Base-by-base conservation (phyloP, 768 basidiomycete species). In the Pulveroboletus sp. region DNA sequence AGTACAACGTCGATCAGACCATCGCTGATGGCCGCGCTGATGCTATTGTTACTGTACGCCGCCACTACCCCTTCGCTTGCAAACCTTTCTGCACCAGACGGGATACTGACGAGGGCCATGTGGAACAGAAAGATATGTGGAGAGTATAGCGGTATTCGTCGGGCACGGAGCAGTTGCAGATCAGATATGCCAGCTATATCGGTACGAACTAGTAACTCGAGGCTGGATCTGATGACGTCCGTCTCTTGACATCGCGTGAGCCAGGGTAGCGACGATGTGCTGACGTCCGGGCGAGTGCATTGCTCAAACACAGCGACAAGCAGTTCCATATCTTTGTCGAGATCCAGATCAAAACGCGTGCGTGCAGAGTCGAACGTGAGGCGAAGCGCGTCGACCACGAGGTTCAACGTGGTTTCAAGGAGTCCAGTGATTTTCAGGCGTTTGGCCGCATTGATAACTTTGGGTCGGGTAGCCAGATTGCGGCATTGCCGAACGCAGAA, bases 111-210 rank as follows among this genome's bases (percentile, higher is more conserved):
- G 17, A 96, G 70, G 1, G 89, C 81, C 74, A 93, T 86, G 61
- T 95, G 92, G 72, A 96, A 89, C 28, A 85, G 72, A 47, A 96
- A 79, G 49, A 95, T 73, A 58, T 89, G 86, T 0, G 86, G 82
- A 0, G 86, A 76, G 60, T 91, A 91, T 26, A 87, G 68, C 11
- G 88, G 79, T 61, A 80, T 75, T 47, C 83, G 84, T 39, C 80
- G 79, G 1, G 77, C 61, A 18, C 85, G 72, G 15, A 89, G 76
- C 10, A 85, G 69, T 2, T 80, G 72, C 1, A 87, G 65, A 55
- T 89, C 84, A 11, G 85, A 81, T 12, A 84, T 63, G 12, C 89
- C 89, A 30, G 78, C 77, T 5, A 93, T 70, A 57, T 92, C 86
- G 28, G 80, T 78, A 49, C 79, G 77, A 27, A 76, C 77, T 57